Base-by-base conservation (phyloP, 371 early-diverging fungal genomes). In the Rhizomucor pusillus region DNA sequence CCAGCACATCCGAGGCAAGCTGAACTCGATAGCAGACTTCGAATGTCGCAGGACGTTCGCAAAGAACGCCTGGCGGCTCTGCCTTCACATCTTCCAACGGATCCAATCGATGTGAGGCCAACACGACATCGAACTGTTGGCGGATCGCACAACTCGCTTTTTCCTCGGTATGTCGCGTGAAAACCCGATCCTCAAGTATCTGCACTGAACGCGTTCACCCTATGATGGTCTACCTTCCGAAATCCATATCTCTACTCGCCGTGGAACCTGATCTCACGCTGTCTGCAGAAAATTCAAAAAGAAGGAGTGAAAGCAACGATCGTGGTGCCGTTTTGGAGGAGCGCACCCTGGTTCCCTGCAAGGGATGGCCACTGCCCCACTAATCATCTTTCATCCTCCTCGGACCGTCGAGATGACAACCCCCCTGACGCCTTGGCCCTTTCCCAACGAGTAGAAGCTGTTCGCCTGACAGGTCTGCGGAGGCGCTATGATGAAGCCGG, bases 101-200 rank as follows among this genome's bases (percentile, higher is more conserved):
- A 22, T 66, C 16, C 50, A 61, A 4, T 46, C 43, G 2, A n/a
- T 4, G 0, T 57, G 47, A 53, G 67, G 67, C 9, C 49, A 54
- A 16, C 13, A 40, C 56, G 36, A 47, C 35, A 47, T 60, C 51
- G 56, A 63, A 53, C 54, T 63, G 5, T 67, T 60, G 50, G 67
- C 67, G 1, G 67, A 60, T 43, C 34, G 67, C 11, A 58, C 45
- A 0, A 60, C 54, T 29, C 0, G 25, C 54, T 45, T 11, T 43
- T 67, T 20, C 45, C 39, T 24, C 37, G 16, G 20, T 66, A 66
- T 45, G 59, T 66, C 18, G 48, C 56, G 9, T 61, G 66, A 56
- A 12, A 41, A 3, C 47, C 24, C 6, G 50, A 65, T 36, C 57
- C 57, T 16, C 47, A 36, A 4, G 51, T 46, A 59, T 1, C 57